Evolutionary conservation across 345 rosid species (phyloP).

Genomic region (Citrus reticulata): DNA sequence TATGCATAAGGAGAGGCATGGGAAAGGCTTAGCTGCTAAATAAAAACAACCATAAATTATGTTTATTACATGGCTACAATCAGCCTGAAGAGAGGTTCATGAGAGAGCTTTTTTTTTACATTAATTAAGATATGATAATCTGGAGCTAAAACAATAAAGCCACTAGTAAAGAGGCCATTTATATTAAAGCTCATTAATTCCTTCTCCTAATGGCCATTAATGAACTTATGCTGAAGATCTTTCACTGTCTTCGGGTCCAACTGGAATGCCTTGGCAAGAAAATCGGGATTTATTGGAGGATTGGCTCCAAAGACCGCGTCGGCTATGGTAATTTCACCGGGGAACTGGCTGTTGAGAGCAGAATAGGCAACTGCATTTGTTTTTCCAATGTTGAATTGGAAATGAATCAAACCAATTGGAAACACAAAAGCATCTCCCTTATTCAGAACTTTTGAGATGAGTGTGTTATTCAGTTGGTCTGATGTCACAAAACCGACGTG

Average conservation of each 20-base stretch:
- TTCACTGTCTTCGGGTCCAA: neutral
- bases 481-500: conserved; percentile 42
- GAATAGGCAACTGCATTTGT: neutral
- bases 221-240: neutral
- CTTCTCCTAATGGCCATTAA: neutral
- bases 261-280: neutral
- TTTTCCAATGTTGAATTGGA: conserved; percentile 26
- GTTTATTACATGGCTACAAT: too few relatives aligned
- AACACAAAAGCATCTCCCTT: conserved; percentile 32
- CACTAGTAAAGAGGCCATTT: neutral
- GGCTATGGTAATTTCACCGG: neutral
- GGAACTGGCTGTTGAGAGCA: neutral
- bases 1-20: neutral
- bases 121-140: neutral
- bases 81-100: neutral
- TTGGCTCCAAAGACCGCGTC: neutral
- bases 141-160: neutral
- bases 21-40: neutral
- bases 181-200: neutral
- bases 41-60: neutral
- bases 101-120: neutral
- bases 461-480: conserved; percentile 19
- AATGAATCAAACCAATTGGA: conserved; percentile 27
- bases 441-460: conserved; percentile 28
- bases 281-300: neutral